Percentiles rank a stretch among this genome's conserved stretches.
Evolutionary conservation across 306 rosid genomes (phyloP).

Genomic region (Vachellia collinsii): DNA sequence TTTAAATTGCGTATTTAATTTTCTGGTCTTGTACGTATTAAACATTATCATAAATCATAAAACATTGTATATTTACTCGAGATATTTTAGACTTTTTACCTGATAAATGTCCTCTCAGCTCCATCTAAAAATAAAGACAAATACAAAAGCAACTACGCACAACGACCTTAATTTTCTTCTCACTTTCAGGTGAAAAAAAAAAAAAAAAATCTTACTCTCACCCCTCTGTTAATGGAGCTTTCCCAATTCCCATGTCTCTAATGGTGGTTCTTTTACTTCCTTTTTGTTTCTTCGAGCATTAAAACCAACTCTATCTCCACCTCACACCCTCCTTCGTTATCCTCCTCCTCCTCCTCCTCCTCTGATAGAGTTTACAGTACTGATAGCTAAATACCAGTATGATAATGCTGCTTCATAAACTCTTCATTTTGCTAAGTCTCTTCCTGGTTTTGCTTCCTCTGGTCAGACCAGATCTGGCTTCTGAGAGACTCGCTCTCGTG

Average conservation of each 20-base stretch:
- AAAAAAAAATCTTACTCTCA: too few relatives aligned
- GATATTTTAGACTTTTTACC: not conserved
- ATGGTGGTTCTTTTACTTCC: not conserved
- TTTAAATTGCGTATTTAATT: too few relatives aligned
- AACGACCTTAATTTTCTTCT: slow-evolving; percentile 7
- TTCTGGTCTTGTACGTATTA: too few relatives aligned
- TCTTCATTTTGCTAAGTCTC: slow-evolving; percentile 16
- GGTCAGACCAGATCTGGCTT: slow-evolving; percentile 41
- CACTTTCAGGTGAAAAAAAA: not conserved
- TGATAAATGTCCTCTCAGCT: not conserved
- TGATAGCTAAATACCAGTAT: not conserved
- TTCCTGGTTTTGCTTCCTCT: slow-evolving; percentile 16
- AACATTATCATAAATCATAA: too few relatives aligned
- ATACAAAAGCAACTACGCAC: slow-evolving; percentile 9
- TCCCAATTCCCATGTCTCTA: not conserved
- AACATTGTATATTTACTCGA: not conserved
- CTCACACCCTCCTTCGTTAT: not conserved
- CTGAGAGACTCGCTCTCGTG: slow-evolving; percentile 58
- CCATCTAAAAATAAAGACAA: not conserved
- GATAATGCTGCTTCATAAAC: slow-evolving; percentile 29
- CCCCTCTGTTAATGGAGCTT: slow-evolving; percentile 26
- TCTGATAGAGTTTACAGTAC: not conserved
- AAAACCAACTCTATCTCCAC: not conserved
- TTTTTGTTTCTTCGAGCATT: not conserved
- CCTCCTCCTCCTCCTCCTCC: not conserved